Evolutionary conservation across 345 rosid genomes (phyloP).

Genomic region (Salix arbutifolia): DNA sequence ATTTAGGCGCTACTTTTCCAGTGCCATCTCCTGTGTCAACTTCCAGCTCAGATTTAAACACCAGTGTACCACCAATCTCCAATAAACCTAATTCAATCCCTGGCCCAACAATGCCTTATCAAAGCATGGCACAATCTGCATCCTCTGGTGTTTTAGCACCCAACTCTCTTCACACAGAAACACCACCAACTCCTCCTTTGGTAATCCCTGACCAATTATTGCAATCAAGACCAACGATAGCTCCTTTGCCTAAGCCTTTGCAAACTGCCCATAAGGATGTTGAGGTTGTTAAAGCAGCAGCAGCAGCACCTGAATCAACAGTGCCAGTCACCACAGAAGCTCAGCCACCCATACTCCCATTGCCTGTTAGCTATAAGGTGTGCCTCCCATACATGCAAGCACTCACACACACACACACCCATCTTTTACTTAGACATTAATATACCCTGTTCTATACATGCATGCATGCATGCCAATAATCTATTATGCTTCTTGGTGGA

Average conservation of each 20-base stretch:
- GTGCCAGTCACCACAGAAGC: conserved; percentile 44
- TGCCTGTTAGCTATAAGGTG: conserved; percentile 67
- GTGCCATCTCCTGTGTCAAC: conserved; percentile 47
- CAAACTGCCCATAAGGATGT: conserved; percentile 57
- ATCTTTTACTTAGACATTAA: not conserved
- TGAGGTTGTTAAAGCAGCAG: conserved; percentile 63
- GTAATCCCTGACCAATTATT: conserved; percentile 74
- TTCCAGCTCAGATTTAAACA: conserved; percentile 41
- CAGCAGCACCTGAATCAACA: conserved; percentile 41
- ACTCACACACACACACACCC: not conserved
- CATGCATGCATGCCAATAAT: not conserved
- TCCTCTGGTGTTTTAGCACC: conserved; percentile 41
- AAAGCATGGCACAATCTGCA: conserved; percentile 38
- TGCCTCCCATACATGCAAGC: not conserved
- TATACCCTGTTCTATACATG: not conserved
- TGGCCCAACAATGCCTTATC: conserved; percentile 46
- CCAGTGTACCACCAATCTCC: conserved; percentile 38
- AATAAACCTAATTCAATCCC: conserved; percentile 40
- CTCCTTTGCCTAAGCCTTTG: conserved; percentile 39
- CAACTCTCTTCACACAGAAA: conserved; percentile 39
- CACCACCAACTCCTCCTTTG: conserved; percentile 50
- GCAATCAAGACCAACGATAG: conserved; percentile 49
- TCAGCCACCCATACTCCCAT: conserved; percentile 79
- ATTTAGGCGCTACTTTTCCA: conserved; percentile 41
- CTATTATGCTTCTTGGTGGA: not conserved